Conservation (phyloP, 139 green algal species). For the Asterochloris sp. region DNA sequence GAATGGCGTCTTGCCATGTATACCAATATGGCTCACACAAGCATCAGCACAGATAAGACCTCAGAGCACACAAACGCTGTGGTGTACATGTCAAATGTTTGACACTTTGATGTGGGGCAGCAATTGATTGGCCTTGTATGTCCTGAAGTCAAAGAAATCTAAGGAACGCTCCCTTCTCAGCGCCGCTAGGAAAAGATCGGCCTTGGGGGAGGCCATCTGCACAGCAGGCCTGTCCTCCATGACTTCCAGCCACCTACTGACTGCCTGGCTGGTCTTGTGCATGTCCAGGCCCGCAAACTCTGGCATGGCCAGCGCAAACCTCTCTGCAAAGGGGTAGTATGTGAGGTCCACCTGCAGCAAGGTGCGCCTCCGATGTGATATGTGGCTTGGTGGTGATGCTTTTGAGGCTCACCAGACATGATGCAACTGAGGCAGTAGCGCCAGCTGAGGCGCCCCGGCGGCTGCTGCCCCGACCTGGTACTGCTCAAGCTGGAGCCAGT, state of each 20-base stretch:
- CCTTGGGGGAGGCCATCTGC: slow-evolving; percentile 27
- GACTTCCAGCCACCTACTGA: slow-evolving; percentile 32
- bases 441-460: neutral
- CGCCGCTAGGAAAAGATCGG: slow-evolving; percentile 30
- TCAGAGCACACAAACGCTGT: no score
- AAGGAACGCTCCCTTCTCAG: slow-evolving; percentile 35
- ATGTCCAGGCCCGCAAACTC: slow-evolving; percentile 21
- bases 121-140: slow-evolving; percentile 33
- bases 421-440: neutral
- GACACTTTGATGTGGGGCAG: slow-evolving; percentile 41
- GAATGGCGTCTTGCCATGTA: no score
- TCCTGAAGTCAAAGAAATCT: slow-evolving; percentile 68
- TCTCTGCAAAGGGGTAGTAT: slow-evolving; percentile 36
- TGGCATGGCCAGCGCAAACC: slow-evolving; percentile 27
- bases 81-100: no score
- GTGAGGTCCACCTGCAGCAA: slow-evolving; percentile 30
- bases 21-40: no score
- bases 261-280: neutral
- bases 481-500: neutral
- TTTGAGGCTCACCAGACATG: neutral
- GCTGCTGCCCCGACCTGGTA: neutral
- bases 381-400: neutral
- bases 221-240: slow-evolving; percentile 32
- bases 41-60: no score
- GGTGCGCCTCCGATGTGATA: neutral